A percentile compares a stretch with the other conserved stretches of the same genome.
Evolutionary conservation across 1,284 basidiomycete genomes (phyloP).

Genomic region (Trichosporon faecale): DNA sequence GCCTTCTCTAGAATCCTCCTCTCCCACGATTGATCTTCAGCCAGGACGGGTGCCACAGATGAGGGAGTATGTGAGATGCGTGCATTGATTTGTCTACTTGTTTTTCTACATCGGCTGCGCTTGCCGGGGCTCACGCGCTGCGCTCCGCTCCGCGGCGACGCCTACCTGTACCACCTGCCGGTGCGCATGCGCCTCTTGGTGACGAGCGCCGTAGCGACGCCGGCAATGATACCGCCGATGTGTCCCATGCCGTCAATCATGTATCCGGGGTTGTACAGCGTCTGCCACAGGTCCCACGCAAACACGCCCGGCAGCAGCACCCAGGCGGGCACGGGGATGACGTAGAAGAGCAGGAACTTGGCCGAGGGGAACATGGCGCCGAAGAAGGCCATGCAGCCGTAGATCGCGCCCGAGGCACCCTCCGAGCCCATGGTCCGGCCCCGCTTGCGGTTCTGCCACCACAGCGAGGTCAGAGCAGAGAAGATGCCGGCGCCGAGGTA

Average conservation of each 20-base stretch:
- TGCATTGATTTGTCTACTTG: background rate
- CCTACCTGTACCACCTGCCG: background rate
- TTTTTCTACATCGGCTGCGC: background rate
- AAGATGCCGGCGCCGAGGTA: slow-evolving; percentile 71
- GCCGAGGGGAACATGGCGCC: slow-evolving; percentile 66
- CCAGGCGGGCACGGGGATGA: slow-evolving; percentile 83
- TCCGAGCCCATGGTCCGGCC: slow-evolving; percentile 29
- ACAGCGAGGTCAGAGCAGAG: slow-evolving; percentile 62
- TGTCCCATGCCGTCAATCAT: slow-evolving; percentile 70
- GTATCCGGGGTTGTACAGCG: slow-evolving; percentile 11
- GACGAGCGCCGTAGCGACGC: slow-evolving; percentile 59
- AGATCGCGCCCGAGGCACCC: slow-evolving; percentile 60
- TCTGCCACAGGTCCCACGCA: slow-evolving; percentile 43
- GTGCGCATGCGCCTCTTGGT: background rate
- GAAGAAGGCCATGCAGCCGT: slow-evolving; percentile 60
- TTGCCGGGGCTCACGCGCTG: too few relatives aligned
- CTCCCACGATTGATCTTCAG: too few relatives aligned
- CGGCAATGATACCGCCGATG: slow-evolving; percentile 70
- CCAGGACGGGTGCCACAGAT: too few relatives aligned
- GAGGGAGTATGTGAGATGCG: slow-evolving; percentile 1
- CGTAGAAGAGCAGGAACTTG: slow-evolving; percentile 73
- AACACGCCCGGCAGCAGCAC: slow-evolving; percentile 70
- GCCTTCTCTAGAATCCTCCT: too few relatives aligned
- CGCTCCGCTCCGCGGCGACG: too few relatives aligned
- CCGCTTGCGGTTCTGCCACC: slow-evolving; percentile 53